Evolutionary conservation across 1,139 yeast species (phyloP).

Genomic region (Sugiyamaella sp.): DNA sequence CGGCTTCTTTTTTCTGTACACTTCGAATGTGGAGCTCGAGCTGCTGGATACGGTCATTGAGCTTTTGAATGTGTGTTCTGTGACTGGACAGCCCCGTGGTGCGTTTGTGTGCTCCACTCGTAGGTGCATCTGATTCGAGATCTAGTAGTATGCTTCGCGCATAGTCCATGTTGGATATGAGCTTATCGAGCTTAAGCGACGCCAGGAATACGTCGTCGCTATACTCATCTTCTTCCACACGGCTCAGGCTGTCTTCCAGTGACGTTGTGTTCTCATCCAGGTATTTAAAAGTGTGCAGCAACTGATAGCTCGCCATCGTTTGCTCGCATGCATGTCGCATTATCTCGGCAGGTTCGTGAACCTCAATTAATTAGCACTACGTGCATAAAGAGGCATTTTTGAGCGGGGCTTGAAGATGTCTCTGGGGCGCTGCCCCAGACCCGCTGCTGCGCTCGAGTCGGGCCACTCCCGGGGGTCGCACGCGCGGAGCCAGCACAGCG

Average conservation of each 20-base stretch:
- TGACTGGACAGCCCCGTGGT: conserved; percentile 7
- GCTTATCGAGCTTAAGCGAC: conserved; percentile 31
- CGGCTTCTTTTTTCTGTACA: conserved; percentile 25
- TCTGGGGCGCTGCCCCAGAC: too few species aligned
- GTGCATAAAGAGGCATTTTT: too few species aligned
- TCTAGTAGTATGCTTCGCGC: conserved; percentile 33
- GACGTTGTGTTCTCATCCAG: conserved; percentile 19
- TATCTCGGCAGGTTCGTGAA: too few species aligned
- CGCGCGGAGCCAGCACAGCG: too few species aligned
- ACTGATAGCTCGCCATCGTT: conserved; percentile 10
- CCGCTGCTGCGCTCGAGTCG: too few species aligned
- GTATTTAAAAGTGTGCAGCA: conserved; percentile 19
- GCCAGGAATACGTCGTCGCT: conserved; percentile 31
- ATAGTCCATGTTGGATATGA: conserved; percentile 32
- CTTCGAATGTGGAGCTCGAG: conserved; percentile 27
- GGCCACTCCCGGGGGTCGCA: too few species aligned
- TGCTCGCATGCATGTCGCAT: too few species aligned
- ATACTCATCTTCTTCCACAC: conserved; percentile 13
- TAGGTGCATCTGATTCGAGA: conserved; percentile 24
- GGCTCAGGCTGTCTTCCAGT: conserved; percentile 14
- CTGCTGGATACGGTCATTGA: conserved; percentile 31
- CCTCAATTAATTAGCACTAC: too few species aligned
- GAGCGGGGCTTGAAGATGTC: too few species aligned
- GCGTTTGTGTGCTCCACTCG: background rate
- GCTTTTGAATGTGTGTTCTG: conserved; percentile 26